Base-by-base conservation (phyloP, 2,329 filamentous ascomycete genomes). In the Colletotrichum brevisporum region DNA sequence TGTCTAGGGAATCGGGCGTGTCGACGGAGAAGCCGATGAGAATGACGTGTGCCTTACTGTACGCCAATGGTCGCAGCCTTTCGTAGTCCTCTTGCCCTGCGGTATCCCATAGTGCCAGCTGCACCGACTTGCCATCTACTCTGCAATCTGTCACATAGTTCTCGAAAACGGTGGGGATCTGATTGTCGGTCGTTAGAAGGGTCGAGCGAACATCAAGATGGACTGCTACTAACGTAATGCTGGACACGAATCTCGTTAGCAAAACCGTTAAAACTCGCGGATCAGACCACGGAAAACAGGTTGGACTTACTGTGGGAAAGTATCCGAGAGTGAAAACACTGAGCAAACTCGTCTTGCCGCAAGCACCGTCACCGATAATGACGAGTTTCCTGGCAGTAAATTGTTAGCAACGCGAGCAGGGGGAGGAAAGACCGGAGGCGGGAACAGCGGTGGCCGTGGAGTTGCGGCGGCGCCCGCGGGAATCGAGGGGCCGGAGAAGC, bases 61-160 rank as follows among this genome's bases (percentile, higher is more conserved):
- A 99, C 72, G 96, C 96, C 59, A 99, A 87, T 60, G 96, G 96
- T 72, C 96, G 92, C 83, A 99, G 85, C 79, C 96, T 89, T 82
- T 99, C 96, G 81, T 99, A 99, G 80, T 99, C 96, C 87, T 99
- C 96, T 82, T 99, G 96, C 70, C 96, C 96, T 59, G 96, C 96
- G n/a, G 96, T 99, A 90, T 99, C 96, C 96, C 96, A 99, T 76
- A 99, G 85, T 59, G 96, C 96, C 72, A 99, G 88, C 84, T 99
- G 96, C 47, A 99, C 96, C n/a, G 94, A 97, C 80, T 97, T 97
- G 77, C 96, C 96, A 79, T 99, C 96, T 70, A 99, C 96, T 83
- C 95, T 89, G 83, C 96, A 99, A 83, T 99, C 96, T 75, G 96
- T 99, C 73, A 99, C 96, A 78, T 99, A 99, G 84, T 99, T 99